These are phyloP conservation scores for Leccinum arenicola DNA, from an alignment of 768 basidiomycete genomes.

Conservation along the genomic window DNA sequence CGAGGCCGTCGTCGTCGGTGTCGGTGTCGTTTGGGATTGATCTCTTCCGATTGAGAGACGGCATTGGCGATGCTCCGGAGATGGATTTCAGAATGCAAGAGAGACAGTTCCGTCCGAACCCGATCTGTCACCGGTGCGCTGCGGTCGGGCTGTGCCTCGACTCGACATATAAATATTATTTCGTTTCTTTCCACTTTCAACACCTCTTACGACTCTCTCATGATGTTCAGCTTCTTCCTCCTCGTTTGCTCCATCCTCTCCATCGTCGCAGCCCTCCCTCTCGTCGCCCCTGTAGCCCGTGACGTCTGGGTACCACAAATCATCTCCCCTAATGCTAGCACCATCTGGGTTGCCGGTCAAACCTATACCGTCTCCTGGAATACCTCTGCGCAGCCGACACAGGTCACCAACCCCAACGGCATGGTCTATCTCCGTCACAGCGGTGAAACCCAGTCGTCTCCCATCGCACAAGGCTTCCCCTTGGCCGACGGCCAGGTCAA, in stretches of 20 bases:
- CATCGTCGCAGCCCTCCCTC: slow-evolving; percentile 32
- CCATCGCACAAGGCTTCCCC: slow-evolving; percentile 38
- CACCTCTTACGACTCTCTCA: slow-evolving; percentile 20
- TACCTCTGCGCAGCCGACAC: slow-evolving; percentile 36
- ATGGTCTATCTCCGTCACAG: slow-evolving; percentile 41
- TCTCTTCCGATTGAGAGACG: slow-evolving; percentile 31
- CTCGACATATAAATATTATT: slow-evolving; percentile 1
- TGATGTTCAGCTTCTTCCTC: slow-evolving; percentile 16
- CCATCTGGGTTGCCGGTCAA: slow-evolving; percentile 41
- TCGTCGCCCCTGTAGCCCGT: slow-evolving; percentile 22
- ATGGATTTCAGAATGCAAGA: background rate
- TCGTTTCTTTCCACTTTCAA: background rate
- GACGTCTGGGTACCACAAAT: slow-evolving; percentile 51
- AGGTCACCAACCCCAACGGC: slow-evolving; percentile 50
- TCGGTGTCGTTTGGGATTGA: slow-evolving; percentile 1
- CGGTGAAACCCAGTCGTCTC: slow-evolving; percentile 27
- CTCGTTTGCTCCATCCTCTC: slow-evolving; percentile 23
- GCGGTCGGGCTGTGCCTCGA: background rate
- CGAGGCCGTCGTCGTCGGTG: slow-evolving; percentile 34
- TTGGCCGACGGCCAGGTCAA: slow-evolving; percentile 34
- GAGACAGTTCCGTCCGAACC: background rate
- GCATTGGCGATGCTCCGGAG: slow-evolving; percentile 29
- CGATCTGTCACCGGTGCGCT: slow-evolving; percentile 2
- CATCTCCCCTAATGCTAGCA: slow-evolving; percentile 32
- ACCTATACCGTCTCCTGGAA: slow-evolving; percentile 47